A percentile compares a stretch with the other conserved stretches of the same genome.
phyloP scores from a whole-genome alignment of 2,329 filamentous ascomycete genomes.

The Gremmenia infestans region DNA sequence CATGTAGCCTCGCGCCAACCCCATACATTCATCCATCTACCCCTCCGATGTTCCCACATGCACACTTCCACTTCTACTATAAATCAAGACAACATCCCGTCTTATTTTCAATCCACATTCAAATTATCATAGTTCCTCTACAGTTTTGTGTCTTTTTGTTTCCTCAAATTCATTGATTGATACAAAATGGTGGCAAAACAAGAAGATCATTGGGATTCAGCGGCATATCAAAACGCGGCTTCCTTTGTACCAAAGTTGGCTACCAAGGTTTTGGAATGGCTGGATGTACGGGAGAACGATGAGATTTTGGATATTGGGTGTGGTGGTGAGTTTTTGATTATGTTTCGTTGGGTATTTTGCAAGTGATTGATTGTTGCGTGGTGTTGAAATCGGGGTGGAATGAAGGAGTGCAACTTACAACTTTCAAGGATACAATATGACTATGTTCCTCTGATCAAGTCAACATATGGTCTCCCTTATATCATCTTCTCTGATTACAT shows the following conservation, averaged over 20 bases:
- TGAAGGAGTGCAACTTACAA: background rate
- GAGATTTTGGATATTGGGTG: constrained; percentile 59
- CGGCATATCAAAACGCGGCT: constrained; percentile 54
- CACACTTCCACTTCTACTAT: background rate
- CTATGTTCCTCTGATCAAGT: background rate
- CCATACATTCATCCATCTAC: background rate
- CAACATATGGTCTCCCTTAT: background rate
- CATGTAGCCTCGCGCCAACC: constrained; percentile 1
- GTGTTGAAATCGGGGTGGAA: background rate
- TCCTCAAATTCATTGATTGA: background rate
- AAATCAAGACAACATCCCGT: background rate
- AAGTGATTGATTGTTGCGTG: background rate
- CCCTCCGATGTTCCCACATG: no score
- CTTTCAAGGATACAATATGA: background rate
- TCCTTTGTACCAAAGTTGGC: constrained; percentile 61
- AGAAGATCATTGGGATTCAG: constrained; percentile 36
- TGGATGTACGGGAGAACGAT: constrained; percentile 54
- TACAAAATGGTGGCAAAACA: constrained; percentile 13
- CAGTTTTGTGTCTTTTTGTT: no score
- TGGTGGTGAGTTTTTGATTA: constrained; percentile 43
- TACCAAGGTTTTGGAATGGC: constrained; percentile 51
- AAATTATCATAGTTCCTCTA: background rate
- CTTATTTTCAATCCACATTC: background rate
- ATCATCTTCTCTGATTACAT: background rate
- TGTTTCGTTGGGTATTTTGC: background rate